Percentiles rank a stretch among this genome's conserved stretches.
Conservation (phyloP, 2,329 filamentous ascomycete genomes). For the Aulographum hederae region DNA sequence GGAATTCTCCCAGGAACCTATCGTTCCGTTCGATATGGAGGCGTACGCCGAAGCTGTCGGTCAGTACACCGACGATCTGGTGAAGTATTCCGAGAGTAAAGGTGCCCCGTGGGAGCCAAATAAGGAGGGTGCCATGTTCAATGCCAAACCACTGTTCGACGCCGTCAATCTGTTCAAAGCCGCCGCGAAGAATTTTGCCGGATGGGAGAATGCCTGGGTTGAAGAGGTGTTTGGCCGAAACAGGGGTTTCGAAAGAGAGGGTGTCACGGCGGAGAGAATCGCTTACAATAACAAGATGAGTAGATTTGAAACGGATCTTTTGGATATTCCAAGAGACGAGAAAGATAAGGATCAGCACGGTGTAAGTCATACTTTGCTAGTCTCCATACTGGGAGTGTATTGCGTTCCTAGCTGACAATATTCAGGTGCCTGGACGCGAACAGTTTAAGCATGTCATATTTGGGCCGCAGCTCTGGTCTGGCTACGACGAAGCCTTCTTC, state of each 20-base stretch:
- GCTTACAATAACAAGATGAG: slow-evolving; percentile 66
- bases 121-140: slow-evolving; percentile 19
- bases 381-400: slow-evolving; percentile 5
- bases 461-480: slow-evolving; percentile 63
- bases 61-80: slow-evolving; percentile 47
- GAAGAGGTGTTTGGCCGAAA: slow-evolving; percentile 48
- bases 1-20: slow-evolving; percentile 63
- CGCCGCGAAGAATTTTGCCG: slow-evolving; percentile 46
- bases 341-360: slow-evolving; percentile 26
- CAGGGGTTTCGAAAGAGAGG: slow-evolving; percentile 58
- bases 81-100: slow-evolving; percentile 42
- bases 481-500: slow-evolving; percentile 50
- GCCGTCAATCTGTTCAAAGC: slow-evolving; percentile 43
- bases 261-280: slow-evolving; percentile 47
- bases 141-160: slow-evolving; percentile 40
- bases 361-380: slow-evolving; percentile 35
- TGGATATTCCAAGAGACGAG: slow-evolving; percentile 51
- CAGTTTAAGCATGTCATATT: slow-evolving; percentile 93
- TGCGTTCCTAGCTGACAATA: no score
- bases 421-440: slow-evolving; percentile 53
- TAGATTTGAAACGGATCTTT: slow-evolving; percentile 62
- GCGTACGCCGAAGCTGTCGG: slow-evolving; percentile 51
- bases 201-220: slow-evolving; percentile 67
- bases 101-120: slow-evolving; percentile 19
- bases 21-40: slow-evolving; percentile 66